These are phyloP conservation scores for Nephromyces sp. DNA, from an alignment of 169 alveolate genomes.

Conservation along the genomic window DNA sequence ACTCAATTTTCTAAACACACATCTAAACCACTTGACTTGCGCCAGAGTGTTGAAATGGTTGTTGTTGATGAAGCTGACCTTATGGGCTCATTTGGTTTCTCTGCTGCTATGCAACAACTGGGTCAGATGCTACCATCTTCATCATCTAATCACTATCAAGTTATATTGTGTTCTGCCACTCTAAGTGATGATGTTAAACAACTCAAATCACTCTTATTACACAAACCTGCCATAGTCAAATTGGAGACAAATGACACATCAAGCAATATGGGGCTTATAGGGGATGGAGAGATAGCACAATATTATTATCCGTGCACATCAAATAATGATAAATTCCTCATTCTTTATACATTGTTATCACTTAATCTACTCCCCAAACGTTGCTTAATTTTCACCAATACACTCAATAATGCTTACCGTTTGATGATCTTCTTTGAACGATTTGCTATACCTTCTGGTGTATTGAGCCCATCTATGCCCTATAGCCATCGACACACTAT, in stretches of 20 bases:
- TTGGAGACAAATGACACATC: too few species aligned
- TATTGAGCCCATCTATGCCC: slow-evolving; percentile 34
- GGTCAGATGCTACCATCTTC: slow-evolving; percentile 22
- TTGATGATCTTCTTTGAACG: slow-evolving; percentile 29
- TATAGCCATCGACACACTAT: slow-evolving; percentile 25
- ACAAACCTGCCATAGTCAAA: not conserved
- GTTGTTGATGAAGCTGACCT: slow-evolving; percentile 43
- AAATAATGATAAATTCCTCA: slow-evolving; percentile 27
- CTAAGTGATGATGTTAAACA: slow-evolving; percentile 28
- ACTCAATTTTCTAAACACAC: not conserved
- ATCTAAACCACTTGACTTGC: not conserved
- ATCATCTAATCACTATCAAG: slow-evolving; percentile 20
- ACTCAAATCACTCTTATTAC: not conserved
- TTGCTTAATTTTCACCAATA: slow-evolving; percentile 30
- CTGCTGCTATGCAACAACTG: slow-evolving; percentile 19
- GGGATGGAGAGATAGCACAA: too few species aligned
- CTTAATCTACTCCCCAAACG: slow-evolving; percentile 31
- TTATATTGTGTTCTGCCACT: slow-evolving; percentile 34
- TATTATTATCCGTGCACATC: too few species aligned
- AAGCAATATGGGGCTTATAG: too few species aligned
- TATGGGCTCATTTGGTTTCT: slow-evolving; percentile 35
- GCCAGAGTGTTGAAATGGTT: slow-evolving; percentile 2
- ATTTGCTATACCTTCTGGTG: slow-evolving; percentile 34
- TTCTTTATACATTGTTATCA: slow-evolving; percentile 29
- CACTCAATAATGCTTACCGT: too few species aligned